Base-by-base conservation (phyloP, 108 stramenopile genomes). In the Nannochloropsis gaditana region DNA sequence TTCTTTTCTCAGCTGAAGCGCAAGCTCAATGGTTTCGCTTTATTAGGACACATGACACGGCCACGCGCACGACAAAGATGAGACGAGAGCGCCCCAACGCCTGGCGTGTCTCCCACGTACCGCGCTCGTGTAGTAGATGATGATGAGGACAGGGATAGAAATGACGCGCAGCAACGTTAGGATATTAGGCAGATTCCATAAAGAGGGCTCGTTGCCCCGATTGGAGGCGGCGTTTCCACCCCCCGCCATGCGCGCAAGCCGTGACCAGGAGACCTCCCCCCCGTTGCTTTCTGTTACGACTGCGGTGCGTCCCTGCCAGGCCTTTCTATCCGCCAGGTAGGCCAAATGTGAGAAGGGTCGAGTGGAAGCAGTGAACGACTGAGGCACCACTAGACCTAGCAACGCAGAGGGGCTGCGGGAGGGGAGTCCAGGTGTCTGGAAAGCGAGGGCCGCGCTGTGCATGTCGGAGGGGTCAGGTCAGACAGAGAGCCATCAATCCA, bases 161-260 rank as follows among this genome's bases (percentile, higher is more conserved):
- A 81, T 44, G 0, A 87, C 80, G 50, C 87, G 83, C 11, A 45
- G 50, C 83, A 87, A 42, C 5, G 87, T 87, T 41, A 87, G 83
- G 17, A 87, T 82, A 45, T 87, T 87, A 11, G 87, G 86, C 86
- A 87, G 21, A 19, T 87, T 87, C 87, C 87, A 87, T 59, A 87
- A 44, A n/a, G 82, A 42, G 42, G 82, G 43, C 10, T 19, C 43
- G 19, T 17, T 43, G 17, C 19, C 82, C 43, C 3, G 17, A 43
- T n/a, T 45, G 82, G 6, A 73, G 59, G 59, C 19, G 19, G 59
- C 59, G 59, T 73, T 73, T n/a, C n/a, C n/a, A n/a, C 59, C 59
- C 19, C 59, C 59, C 15, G 19, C 59, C 59, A 73, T 73, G 2
- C 59, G 59, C n/a, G 59, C 59, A 3, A 73, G 59, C 8, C n/a